Conservation (phyloP, 2,329 filamentous ascomycete genomes). For the Ophiocordyceps camponoti-leonardi region DNA sequence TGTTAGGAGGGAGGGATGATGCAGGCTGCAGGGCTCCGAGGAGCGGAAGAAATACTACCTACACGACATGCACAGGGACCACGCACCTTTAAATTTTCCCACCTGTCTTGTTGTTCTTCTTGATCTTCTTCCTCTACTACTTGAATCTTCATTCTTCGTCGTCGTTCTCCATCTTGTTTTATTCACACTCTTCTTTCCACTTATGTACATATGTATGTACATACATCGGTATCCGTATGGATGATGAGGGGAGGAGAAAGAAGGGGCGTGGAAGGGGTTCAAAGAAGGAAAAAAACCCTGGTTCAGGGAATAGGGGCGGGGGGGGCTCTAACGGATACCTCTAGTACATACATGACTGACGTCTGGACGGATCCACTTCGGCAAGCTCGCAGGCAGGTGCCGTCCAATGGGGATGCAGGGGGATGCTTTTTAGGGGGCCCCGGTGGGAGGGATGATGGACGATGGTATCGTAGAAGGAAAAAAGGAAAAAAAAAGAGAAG, state of each 20-base stretch:
- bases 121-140: background rate
- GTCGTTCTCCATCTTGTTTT: background rate
- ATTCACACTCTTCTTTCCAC: background rate
- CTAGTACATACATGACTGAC: conserved; percentile 11
- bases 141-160: background rate
- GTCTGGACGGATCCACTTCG: conserved; percentile 15
- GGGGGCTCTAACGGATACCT: conserved; percentile 5
- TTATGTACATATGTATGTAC: background rate
- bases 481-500: background rate
- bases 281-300: background rate
- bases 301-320: background rate
- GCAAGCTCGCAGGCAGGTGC: conserved; percentile 15
- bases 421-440: background rate
- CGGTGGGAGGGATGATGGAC: too few relatives aligned
- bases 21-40: too few relatives aligned
- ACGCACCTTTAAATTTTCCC: too few relatives aligned
- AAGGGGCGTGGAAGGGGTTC: too few relatives aligned
- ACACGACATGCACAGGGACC: too few relatives aligned
- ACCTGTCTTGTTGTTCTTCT: too few relatives aligned
- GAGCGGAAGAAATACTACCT: too few relatives aligned
- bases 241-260: too few relatives aligned
- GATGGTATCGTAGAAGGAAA: background rate
- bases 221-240: background rate
- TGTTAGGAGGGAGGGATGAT: too few relatives aligned
- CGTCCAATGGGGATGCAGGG: conserved; percentile 14